Evolutionary conservation across 163 green algal species (phyloP).

Genomic region (Trebouxiophyceae sp.): DNA sequence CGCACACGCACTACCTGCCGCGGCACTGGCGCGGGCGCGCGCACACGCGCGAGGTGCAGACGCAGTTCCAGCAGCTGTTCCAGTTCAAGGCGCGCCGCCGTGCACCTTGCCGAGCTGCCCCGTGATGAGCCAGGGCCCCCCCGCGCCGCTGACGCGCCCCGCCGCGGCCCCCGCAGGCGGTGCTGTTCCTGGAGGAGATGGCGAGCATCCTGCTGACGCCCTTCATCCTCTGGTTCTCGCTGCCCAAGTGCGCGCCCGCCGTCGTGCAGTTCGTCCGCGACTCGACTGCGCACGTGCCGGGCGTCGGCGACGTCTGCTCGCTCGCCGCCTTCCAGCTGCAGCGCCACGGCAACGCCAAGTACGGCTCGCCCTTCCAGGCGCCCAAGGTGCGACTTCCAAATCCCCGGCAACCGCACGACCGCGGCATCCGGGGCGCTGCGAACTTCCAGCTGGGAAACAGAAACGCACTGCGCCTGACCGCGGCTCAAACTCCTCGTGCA

Average conservation of each 20-base stretch:
- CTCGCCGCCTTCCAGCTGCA: conserved; percentile 76
- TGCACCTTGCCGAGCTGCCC: too few relatives aligned
- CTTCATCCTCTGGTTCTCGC: conserved; percentile 76
- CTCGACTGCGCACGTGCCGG: conserved; percentile 66
- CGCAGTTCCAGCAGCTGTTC: conserved; percentile 73
- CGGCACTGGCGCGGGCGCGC: conserved; percentile 72
- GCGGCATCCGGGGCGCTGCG: too few relatives aligned
- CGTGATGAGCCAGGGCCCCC: not conserved
- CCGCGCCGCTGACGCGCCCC: conserved; percentile 11
- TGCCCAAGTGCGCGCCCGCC: conserved; percentile 63
- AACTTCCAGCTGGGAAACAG: too few relatives aligned
- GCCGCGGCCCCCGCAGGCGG: too few relatives aligned
- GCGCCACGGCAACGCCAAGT: conserved; percentile 77
- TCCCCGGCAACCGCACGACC: conserved; percentile 1
- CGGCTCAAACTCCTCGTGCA: too few relatives aligned
- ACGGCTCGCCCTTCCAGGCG: conserved; percentile 44
- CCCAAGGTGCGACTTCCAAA: conserved; percentile 28
- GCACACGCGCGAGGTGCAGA: conserved; percentile 68
- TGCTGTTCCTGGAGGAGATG: conserved; percentile 75
- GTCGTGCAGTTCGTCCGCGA: conserved; percentile 81
- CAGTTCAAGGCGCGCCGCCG: conserved; percentile 50
- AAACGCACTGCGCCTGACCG: too few relatives aligned
- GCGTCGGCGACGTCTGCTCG: conserved; percentile 86
- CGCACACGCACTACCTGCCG: conserved; percentile 89
- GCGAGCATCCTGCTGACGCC: conserved; percentile 73